Evolutionary conservation across 139 green algal species (phyloP).

Genomic region (Bryopsis sp.): DNA sequence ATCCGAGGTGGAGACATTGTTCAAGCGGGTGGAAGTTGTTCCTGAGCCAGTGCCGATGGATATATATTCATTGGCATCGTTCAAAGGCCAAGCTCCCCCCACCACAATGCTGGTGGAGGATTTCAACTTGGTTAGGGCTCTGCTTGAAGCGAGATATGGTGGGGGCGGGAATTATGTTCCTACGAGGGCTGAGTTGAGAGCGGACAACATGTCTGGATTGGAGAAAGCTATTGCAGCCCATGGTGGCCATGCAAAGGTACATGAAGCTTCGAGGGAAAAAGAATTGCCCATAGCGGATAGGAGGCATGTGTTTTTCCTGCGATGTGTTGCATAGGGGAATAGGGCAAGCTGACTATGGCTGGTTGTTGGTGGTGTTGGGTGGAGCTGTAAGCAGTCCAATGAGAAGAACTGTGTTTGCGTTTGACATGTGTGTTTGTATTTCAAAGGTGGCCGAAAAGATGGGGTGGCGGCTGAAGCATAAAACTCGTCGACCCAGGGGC

Average conservation of each 20-base stretch:
- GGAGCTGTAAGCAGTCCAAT: too few species aligned
- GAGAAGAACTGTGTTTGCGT: too few species aligned
- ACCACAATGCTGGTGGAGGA: conserved; percentile 30
- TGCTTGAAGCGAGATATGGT: conserved; percentile 38
- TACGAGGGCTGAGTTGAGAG: conserved; percentile 24
- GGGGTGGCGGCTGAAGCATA: conserved; percentile 35
- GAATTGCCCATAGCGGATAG: too few species aligned
- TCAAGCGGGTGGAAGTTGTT: not conserved
- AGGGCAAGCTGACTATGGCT: too few species aligned
- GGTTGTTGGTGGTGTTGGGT: too few species aligned
- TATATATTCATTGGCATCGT: not conserved
- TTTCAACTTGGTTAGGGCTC: conserved; percentile 28
- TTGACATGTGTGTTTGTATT: too few species aligned
- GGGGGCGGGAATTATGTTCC: conserved; percentile 25
- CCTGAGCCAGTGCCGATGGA: not conserved
- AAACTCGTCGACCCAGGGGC: conserved; percentile 32
- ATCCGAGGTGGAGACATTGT: not conserved
- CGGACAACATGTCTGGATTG: conserved; percentile 33
- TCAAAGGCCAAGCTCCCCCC: conserved; percentile 13
- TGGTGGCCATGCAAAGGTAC: conserved; percentile 27
- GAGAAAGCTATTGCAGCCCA: conserved; percentile 44
- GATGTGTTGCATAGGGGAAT: too few species aligned
- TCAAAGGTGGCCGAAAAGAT: conserved; percentile 30
- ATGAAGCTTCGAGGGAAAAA: too few species aligned
- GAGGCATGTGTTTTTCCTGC: too few species aligned